A percentile compares a stretch with the other conserved stretches of the same genome.
phyloP scores from a whole-genome alignment of 2,329 filamentous ascomycete genomes.

The Nigrospora sphaerica region DNA sequence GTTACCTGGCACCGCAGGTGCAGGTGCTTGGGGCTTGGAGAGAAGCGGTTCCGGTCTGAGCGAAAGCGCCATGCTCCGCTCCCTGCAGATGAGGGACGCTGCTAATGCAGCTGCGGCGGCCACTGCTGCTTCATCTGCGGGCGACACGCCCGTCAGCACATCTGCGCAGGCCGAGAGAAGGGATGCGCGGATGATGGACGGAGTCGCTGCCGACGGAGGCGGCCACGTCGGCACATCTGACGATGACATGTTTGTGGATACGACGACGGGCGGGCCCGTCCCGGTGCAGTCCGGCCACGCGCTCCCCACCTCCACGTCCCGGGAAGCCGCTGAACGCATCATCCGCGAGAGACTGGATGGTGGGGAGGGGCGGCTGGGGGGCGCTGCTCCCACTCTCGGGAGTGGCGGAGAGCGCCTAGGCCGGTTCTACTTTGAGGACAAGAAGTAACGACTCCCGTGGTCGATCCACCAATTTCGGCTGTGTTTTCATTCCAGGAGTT shows the following conservation, averaged over 20 bases:
- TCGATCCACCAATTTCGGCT: too few species aligned
- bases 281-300: slow-evolving; percentile 30
- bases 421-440: slow-evolving; percentile 54
- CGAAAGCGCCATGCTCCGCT: slow-evolving; percentile 28
- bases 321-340: slow-evolving; percentile 58
- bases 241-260: slow-evolving; percentile 55
- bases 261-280: slow-evolving; percentile 52
- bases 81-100: slow-evolving; percentile 19
- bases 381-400: slow-evolving; percentile 26
- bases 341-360: slow-evolving; percentile 52
- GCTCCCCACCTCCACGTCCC: slow-evolving; percentile 20
- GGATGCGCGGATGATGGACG: slow-evolving; percentile 61
- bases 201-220: slow-evolving; percentile 51
- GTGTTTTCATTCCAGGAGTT: too few species aligned
- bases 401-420: slow-evolving; percentile 41
- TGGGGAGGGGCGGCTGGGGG: slow-evolving; percentile 33
- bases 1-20: slow-evolving; percentile 28
- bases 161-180: slow-evolving; percentile 42
- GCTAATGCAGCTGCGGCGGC: slow-evolving; percentile 16
- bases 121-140: slow-evolving; percentile 16
- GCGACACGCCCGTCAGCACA: slow-evolving; percentile 36
- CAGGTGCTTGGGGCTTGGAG: slow-evolving; percentile 35
- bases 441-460: slow-evolving; percentile 16
- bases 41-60: slow-evolving; percentile 45
- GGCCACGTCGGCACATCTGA: slow-evolving; percentile 27